Conservation (phyloP, 2,329 filamentous ascomycete species). For the Sporothrix inflata region DNA sequence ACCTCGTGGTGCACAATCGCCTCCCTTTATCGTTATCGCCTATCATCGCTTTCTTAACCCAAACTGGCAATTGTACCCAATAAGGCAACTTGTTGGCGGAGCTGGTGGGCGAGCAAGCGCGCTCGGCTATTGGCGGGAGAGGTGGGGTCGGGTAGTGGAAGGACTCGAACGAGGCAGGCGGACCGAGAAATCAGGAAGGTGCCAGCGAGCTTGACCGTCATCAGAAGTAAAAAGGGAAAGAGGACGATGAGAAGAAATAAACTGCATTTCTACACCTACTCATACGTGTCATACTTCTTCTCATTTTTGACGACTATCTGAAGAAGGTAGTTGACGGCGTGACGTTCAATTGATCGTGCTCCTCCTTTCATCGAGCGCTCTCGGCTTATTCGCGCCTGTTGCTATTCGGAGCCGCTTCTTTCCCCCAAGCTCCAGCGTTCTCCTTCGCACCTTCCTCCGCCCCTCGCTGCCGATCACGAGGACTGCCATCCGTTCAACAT, state of each 20-base stretch:
- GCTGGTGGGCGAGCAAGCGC: neutral
- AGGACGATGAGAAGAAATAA: neutral
- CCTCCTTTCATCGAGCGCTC: neutral
- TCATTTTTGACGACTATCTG: neutral
- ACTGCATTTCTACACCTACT: neutral
- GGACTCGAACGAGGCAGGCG: neutral
- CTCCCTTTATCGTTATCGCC: no score
- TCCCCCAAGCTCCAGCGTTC: neutral
- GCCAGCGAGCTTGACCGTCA: conserved; percentile 16
- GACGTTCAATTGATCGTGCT: neutral
- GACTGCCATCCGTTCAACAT: neutral
- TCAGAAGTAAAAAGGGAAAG: neutral
- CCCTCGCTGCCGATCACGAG: neutral
- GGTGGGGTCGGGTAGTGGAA: neutral
- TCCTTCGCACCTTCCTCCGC: neutral
- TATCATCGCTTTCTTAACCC: conserved; percentile 2
- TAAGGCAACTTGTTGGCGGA: conserved; percentile 21
- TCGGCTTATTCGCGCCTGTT: conserved; percentile 3
- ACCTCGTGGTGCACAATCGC: no score
- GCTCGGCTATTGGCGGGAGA: conserved; percentile 21
- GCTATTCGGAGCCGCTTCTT: neutral
- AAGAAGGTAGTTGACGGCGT: neutral
- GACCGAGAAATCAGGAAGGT: conserved; percentile 17
- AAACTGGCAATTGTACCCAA: conserved; percentile 29
- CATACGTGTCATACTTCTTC: neutral